Evolutionary conservation across 2,329 filamentous ascomycete species (phyloP), one percentile per base, ranked within the genome.

Genomic region (Hortaea werneckii): DNA sequence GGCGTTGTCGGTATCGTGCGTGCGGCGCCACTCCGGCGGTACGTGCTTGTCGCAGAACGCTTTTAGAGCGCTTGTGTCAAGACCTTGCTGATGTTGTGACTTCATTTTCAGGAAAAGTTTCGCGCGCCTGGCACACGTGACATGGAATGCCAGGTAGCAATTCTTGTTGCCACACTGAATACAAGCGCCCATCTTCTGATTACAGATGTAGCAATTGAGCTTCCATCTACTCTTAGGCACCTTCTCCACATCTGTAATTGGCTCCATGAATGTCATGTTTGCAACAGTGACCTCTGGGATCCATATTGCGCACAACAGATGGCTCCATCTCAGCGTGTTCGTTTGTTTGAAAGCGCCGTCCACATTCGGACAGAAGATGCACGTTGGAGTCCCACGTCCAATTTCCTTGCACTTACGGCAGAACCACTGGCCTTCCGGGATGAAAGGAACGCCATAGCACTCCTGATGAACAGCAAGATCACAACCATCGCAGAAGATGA

Each of bases 301-400:
- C 92, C 92, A 98, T 72, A 96, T 92, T 29, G 92, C 87, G 62
- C 92, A 98, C 6, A 98, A 78, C 8, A 98, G 70, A 74, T 98
- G 92, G 27, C 90, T 87, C 92, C 92, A 98, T 68, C 94, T 92
- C 2, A 89, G 88, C 2, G 87, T 85, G 54, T 88, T 95, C 1
- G 92, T 96, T 67, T 96, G 92, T 65, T 98, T 98, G 72, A 98
- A 98, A 3, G 92, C 92, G 10, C 92, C 92, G 58, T 96, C 92
- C 1, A 86, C 92, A 62, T 96, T 96, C 1, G 92, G 92, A 61
- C 92, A 98, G 70, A 98, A 98, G 52, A 98, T 95, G 70, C 92
- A 98, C 9, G 87, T 94, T 55, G 89, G 88, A 57, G 90, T 83
- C 41, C 89, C 89, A 55, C 89, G 83, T 40, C 92, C 92, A 63